Percentiles rank a stretch among this genome's conserved stretches.
Evolutionary conservation across 306 rosid species (phyloP).

Genomic region (Bauhinia variegata): DNA sequence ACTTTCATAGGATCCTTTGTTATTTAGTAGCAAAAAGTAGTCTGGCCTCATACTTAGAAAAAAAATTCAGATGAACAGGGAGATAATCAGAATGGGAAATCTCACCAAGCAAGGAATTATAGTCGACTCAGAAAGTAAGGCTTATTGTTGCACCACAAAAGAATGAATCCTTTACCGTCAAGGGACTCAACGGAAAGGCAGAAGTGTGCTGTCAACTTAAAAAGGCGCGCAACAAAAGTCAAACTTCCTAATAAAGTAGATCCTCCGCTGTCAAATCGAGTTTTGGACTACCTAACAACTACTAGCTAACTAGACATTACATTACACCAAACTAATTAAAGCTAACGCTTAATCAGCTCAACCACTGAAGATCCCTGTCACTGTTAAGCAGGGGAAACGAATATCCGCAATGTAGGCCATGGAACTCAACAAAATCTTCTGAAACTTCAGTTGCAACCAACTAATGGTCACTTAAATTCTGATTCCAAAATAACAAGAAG

Average conservation of each 20-base stretch:
- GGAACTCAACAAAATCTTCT: neutral
- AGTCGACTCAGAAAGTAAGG: too few relatives aligned
- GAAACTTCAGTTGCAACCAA: constrained; percentile 20
- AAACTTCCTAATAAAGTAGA: constrained; percentile 25
- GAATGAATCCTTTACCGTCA: too few relatives aligned
- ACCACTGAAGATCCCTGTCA: constrained; percentile 10
- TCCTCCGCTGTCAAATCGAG: constrained; percentile 21
- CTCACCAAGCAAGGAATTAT: too few relatives aligned
- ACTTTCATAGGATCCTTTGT: too few relatives aligned
- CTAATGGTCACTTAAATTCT: neutral
- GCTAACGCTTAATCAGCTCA: neutral
- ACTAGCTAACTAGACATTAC: constrained; percentile 1
- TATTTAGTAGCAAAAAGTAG: too few relatives aligned
- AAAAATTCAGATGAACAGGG: too few relatives aligned
- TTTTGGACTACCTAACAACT: constrained; percentile 11
- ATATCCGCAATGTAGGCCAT: constrained; percentile 28
- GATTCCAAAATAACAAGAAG: neutral
- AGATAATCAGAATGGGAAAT: too few relatives aligned
- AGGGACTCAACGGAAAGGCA: too few relatives aligned
- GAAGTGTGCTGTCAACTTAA: neutral
- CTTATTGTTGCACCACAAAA: too few relatives aligned
- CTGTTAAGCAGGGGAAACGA: constrained; percentile 2
- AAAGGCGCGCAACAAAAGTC: neutral
- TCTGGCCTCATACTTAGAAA: too few relatives aligned
- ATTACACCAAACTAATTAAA: constrained; percentile 8